Conservation (phyloP, 306 rosid genomes). For the Rosa persica region DNA sequence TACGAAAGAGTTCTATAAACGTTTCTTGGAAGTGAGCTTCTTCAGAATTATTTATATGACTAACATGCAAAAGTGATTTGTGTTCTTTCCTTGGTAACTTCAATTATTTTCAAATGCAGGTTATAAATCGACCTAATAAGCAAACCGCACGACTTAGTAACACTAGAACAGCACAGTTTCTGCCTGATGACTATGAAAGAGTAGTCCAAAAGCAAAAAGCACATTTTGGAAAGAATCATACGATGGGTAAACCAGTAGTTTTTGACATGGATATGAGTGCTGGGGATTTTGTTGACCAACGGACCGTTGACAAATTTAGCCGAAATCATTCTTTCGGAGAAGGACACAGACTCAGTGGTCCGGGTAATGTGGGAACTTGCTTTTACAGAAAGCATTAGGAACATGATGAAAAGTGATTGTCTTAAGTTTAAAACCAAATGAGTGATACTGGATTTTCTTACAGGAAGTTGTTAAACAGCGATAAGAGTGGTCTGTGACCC, state of each 20-base stretch:
- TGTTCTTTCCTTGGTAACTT: background rate
- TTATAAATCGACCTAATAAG: constrained; percentile 15
- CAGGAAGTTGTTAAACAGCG: too few species aligned
- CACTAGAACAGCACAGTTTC: constrained; percentile 40
- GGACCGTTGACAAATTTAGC: constrained; percentile 72
- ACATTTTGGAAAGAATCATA: constrained; percentile 26
- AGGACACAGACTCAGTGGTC: constrained; percentile 38
- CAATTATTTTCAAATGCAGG: constrained; percentile 8
- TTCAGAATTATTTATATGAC: background rate
- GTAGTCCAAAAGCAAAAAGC: constrained; percentile 36
- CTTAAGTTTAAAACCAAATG: background rate
- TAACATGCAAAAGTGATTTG: background rate
- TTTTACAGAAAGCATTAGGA: background rate
- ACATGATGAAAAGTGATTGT: background rate
- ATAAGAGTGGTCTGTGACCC: too few species aligned
- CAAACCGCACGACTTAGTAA: constrained; percentile 41
- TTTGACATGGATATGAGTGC: constrained; percentile 82
- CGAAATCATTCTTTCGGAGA: constrained; percentile 31
- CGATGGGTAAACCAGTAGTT: constrained; percentile 50
- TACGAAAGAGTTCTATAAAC: constrained; percentile 44
- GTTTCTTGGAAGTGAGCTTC: constrained; percentile 57
- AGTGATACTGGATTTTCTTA: background rate
- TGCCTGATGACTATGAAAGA: constrained; percentile 34
- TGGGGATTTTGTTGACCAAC: constrained; percentile 60
- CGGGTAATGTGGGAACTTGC: constrained; percentile 28